These are phyloP conservation scores for Venturia asperata DNA, from an alignment of 2,329 filamentous ascomycete species.

Conservation along the genomic window DNA sequence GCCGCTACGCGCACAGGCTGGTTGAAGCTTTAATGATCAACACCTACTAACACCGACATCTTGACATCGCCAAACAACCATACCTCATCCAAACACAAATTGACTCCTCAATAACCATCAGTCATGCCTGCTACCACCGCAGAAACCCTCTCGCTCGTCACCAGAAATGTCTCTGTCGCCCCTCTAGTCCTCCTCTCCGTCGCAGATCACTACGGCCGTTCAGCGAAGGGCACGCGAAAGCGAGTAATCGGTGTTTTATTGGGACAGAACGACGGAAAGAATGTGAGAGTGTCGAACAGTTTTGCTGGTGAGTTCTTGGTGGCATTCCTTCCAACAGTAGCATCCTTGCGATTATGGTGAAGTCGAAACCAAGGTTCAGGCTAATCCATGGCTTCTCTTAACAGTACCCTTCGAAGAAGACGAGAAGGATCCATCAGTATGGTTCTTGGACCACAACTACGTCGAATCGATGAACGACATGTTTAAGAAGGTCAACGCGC, in stretches of 20 bases:
- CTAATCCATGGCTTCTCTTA: not conserved
- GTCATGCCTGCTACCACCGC: conserved; percentile 92
- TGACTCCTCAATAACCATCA: conserved; percentile 1
- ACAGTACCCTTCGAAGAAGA: conserved; percentile 97
- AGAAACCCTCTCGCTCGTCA: conserved; percentile 91
- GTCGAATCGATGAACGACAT: conserved; percentile 99
- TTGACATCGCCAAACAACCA: conserved; percentile 2
- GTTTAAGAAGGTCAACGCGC: conserved; percentile 99
- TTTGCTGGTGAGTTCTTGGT: conserved; percentile 69
- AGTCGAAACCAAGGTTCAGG: conserved; percentile 1
- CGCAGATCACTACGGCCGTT: conserved; percentile 96
- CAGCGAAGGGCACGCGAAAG: conserved; percentile 78
- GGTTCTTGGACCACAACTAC: conserved; percentile 99
- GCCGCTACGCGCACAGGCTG: conserved; percentile 7
- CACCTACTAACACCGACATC: not conserved
- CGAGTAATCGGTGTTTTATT: conserved; percentile 91
- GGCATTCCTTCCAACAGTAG: not conserved
- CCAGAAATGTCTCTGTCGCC: conserved; percentile 90
- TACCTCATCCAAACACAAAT: conserved; percentile 5
- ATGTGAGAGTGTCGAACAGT: conserved; percentile 96
- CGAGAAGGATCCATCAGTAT: conserved; percentile 95
- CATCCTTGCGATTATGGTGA: not conserved
- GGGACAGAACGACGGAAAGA: conserved; percentile 93
- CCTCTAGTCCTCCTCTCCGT: conserved; percentile 95
- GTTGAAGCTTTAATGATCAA: conserved; percentile 14